Evolutionary conservation across 495 filamentous ascomycete genomes (phyloP).

Genomic region (Tuber melanosporum): DNA sequence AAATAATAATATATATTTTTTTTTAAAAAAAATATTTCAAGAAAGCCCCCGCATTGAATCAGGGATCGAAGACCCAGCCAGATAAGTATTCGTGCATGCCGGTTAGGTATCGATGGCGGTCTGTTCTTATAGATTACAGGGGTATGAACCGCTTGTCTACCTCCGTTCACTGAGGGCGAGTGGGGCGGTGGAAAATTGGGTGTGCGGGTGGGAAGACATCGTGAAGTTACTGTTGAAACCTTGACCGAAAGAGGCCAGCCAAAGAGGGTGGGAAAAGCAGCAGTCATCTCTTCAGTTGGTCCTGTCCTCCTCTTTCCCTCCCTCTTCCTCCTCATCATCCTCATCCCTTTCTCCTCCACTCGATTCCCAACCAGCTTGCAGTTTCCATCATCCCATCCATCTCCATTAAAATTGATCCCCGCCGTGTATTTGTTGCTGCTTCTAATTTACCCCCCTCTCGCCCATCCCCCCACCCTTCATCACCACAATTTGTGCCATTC

Average conservation of each 20-base stretch:
- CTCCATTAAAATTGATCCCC: conserved; percentile 28
- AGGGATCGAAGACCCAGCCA: neutral
- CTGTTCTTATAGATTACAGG: conserved; percentile 35
- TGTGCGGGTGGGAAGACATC: conserved; percentile 31
- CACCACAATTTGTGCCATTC: conserved; percentile 7
- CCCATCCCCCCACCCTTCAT: conserved; percentile 26
- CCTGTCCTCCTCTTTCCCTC: conserved; percentile 36
- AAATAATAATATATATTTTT: neutral
- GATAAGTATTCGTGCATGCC: conserved; percentile 26
- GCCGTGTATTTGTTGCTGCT: conserved; percentile 32
- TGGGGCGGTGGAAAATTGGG: conserved; percentile 33
- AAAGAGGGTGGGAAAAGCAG: conserved; percentile 40
- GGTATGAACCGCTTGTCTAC: conserved; percentile 24
- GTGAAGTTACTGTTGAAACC: conserved; percentile 39
- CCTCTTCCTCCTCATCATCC: conserved; percentile 12
- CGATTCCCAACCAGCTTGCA: conserved; percentile 29
- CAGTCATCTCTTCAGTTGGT: conserved; percentile 32
- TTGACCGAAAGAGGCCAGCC: conserved; percentile 35
- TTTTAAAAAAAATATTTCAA: conserved; percentile 3
- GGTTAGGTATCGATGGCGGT: conserved; percentile 30
- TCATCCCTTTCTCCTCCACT: conserved; percentile 38
- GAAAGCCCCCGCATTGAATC: neutral
- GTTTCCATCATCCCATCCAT: conserved; percentile 20
- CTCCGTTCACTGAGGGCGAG: conserved; percentile 9
- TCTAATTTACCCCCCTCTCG: conserved; percentile 32